Percentiles rank a stretch among this genome's conserved stretches.
Conservation (phyloP, 2,329 filamentous ascomycete species). For the Sarocladium strictum region DNA sequence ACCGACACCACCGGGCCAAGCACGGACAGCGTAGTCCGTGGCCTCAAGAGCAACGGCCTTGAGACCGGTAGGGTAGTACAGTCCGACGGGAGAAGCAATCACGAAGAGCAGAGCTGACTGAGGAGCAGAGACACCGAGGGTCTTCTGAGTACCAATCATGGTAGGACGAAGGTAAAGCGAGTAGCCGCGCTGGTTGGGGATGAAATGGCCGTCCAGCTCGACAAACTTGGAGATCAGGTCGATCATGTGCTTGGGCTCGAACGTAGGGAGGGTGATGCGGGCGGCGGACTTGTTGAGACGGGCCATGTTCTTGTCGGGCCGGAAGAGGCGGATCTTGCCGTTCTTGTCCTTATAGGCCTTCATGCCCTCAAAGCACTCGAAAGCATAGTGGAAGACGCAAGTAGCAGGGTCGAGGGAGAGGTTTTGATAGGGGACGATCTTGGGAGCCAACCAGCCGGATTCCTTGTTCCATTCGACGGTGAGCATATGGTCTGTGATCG, state of each 20-base stretch:
- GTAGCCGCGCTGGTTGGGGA: conserved; percentile 81
- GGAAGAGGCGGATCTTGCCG: conserved; percentile 79
- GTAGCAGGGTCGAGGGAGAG: conserved; percentile 92
- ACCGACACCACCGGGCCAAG: conserved; percentile 95
- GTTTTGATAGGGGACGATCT: conserved; percentile 92
- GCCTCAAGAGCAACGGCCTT: conserved; percentile 94
- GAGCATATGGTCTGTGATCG: conserved; percentile 82
- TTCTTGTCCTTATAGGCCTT: conserved; percentile 92
- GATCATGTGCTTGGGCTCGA: conserved; percentile 67
- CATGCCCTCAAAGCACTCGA: conserved; percentile 83
- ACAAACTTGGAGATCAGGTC: conserved; percentile 77
- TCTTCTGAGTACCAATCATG: conserved; percentile 94
- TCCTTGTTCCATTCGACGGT: conserved; percentile 85
- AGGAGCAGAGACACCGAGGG: conserved; percentile 86
- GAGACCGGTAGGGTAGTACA: conserved; percentile 98
- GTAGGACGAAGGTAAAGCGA: conserved; percentile 93
- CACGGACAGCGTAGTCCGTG: conserved; percentile 92
- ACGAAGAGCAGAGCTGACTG: conserved; percentile 88
- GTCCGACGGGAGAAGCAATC: conserved; percentile 92
- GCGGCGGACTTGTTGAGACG: conserved; percentile 87
- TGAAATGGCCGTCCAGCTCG: conserved; percentile 80
- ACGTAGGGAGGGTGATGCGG: conserved; percentile 88
- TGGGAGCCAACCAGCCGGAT: conserved; percentile 75
- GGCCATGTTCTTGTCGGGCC: conserved; percentile 93
- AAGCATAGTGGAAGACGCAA: conserved; percentile 95